Conservation (phyloP, 2,329 filamentous ascomycete genomes). For the Pseudomassariella vexata region DNA sequence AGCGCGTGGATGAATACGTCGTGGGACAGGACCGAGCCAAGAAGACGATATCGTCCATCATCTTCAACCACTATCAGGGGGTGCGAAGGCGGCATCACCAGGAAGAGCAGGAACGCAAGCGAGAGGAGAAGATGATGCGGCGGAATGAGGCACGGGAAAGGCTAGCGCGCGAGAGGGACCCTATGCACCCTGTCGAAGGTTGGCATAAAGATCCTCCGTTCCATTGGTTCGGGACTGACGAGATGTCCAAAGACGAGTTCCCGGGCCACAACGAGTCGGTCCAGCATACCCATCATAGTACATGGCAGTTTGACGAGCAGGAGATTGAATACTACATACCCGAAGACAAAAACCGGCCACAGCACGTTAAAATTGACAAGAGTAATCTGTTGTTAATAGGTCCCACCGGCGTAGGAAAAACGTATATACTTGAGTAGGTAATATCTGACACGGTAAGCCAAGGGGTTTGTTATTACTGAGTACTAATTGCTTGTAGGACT, state of each 20-base stretch:
- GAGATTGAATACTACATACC: conserved; percentile 40
- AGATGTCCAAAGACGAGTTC: conserved; percentile 44
- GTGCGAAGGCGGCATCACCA: conserved; percentile 73
- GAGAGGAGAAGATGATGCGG: conserved; percentile 60
- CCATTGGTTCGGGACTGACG: conserved; percentile 28
- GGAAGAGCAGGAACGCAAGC: conserved; percentile 58
- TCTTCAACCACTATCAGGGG: conserved; percentile 95
- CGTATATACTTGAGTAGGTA: conserved; percentile 72
- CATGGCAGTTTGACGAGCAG: conserved; percentile 21
- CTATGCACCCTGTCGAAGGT: conserved; percentile 76
- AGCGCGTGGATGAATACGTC: conserved; percentile 90
- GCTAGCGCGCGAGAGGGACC: conserved; percentile 61
- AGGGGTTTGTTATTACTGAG: too few relatives aligned
- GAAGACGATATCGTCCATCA: conserved; percentile 85
- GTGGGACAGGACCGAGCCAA: conserved; percentile 94
- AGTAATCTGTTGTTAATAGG: conserved; percentile 89
- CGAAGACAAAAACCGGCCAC: conserved; percentile 37
- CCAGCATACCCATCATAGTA: conserved; percentile 31
- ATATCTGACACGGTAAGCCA: not conserved
- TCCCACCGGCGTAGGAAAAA: conserved; percentile 93
- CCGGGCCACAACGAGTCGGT: conserved; percentile 44
- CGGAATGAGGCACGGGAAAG: conserved; percentile 40
- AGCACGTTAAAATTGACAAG: conserved; percentile 77
- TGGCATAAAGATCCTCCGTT: conserved; percentile 25
- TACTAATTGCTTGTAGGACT: conserved; percentile 51